Base-by-base conservation (phyloP, 176 grass and related monocot species). In the Secale cereale region DNA sequence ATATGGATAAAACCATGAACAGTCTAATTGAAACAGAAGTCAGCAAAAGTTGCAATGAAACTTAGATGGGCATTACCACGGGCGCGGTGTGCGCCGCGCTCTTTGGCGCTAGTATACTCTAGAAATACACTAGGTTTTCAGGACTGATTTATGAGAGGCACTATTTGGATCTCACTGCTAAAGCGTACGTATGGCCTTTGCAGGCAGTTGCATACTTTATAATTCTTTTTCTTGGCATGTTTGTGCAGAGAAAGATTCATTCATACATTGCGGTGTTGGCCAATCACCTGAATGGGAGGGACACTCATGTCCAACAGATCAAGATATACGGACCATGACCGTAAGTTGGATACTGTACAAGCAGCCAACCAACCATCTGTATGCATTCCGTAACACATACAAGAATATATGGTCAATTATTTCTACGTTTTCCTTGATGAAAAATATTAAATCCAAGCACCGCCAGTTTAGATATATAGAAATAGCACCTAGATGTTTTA, bases 271-370 rank as follows among this genome's bases (percentile, higher is more conserved):
- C 78, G 31, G 65, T 98, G 75, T 83, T 95, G 16, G 94, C 93
- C 36, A 95, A 98, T 88, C 97, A 98, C 78, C 72, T 95, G 40
- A 98, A 98, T 5, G 97, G 96, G 74, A 85, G 96, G 78, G 96
- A 98, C 78, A 98, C 96, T 28, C 93, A 91, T 81, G 45, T 98
- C 74, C 91, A 90, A 15, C 93, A 95, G 68, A 91, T 98, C 78
- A 98, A 98, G 85, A 94, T 98, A 78, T 95, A 91, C 59, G 91
- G 96, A 17, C 91, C 96, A 78, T 67, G 88, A 22, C 93, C 76
- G 91, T 98, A 94, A 95, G 93, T 95, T 74, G 56, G 22, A 79
- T 43, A 43, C 79, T 17, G 29, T 40, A 56, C 33, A 22, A 35
- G 32, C 15, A 22, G 5, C 45, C 67, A 48, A 14, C 17, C 29